Base-by-base conservation (phyloP, 305 asterid species). In the Stenogyne calaminthoides region DNA sequence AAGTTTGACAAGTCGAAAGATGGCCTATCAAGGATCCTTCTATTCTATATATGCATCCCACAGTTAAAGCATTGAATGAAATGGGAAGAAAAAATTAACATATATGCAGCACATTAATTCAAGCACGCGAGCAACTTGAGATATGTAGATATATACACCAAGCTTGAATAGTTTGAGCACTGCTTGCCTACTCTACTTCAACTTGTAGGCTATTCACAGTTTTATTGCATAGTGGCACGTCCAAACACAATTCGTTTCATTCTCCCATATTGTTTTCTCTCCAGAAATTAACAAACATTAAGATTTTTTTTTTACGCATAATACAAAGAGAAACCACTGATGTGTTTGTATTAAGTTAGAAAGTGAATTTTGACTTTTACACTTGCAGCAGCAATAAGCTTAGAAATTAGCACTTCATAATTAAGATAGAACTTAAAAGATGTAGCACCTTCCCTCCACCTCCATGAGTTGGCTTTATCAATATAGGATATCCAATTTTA, bases 391-490 rank as follows among this genome's bases (percentile, higher is more conserved):
- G 59, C 36, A 39, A 61, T 60, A 63, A 46, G 60, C 58, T 58
- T 70, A 66, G 69, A 44, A 49, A 27, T 58, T 64, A 58, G 62
- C 32, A 65, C 19, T 51, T 20, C 15, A 57, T 52, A 34, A 70
- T 27, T 16, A 72, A 73, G 10, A 57, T n/a, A 71, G 49, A 63
- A 69, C 61, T 73, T 52, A 74, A 52, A 70, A 72, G 49, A 68
- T 68, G 76, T 67, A n/a, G 75, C 67, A 90, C 99, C 95, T 91
- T 91, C 72, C 99, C 99, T 76, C 99, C 98, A 77, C 99, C 99
- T 77, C 99, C 99, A 86, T 91, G 98, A 56, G 99, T 94, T 69
- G 99, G 99, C 85, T 94, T 94, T 77, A 94, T 90, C 78, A 94
- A 74, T 80, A 94, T 55, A 80, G 99, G 98, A 92, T 94, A 92